A percentile compares a stretch with the other conserved stretches of the same genome.
Evolutionary conservation across 768 basidiomycete genomes (phyloP).

Genomic region (Epithele typhae): DNA sequence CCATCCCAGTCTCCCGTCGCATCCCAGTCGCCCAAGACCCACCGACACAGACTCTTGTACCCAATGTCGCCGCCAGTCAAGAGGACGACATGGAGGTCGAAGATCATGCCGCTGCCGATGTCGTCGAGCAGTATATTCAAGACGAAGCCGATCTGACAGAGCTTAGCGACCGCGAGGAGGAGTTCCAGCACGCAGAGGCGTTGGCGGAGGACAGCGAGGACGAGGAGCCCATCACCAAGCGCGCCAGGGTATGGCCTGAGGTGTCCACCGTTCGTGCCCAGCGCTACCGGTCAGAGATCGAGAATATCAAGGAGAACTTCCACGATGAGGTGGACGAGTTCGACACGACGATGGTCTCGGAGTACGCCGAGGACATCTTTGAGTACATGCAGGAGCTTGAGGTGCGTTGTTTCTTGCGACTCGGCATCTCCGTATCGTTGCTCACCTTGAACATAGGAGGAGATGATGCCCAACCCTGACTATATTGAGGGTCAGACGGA

Average conservation of each 20-base stretch:
- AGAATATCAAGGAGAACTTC: conserved; percentile 56
- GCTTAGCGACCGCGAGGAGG: conserved; percentile 18
- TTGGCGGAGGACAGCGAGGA: conserved; percentile 8
- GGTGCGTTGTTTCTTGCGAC: conserved; percentile 45
- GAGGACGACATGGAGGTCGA: conserved; percentile 61
- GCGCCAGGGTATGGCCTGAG: conserved; percentile 68
- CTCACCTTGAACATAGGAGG: conserved; percentile 47
- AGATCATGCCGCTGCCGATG: conserved; percentile 34
- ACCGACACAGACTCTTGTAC: conserved; percentile 2
- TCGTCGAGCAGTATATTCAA: conserved; percentile 40
- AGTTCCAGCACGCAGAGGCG: conserved; percentile 10
- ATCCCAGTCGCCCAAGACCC: conserved; percentile 28
- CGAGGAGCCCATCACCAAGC: conserved; percentile 26
- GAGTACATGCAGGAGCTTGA: conserved; percentile 93
- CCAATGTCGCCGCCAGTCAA: conserved; percentile 13
- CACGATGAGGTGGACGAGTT: conserved; percentile 70
- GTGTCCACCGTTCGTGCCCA: conserved; percentile 56
- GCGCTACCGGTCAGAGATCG: conserved; percentile 57
- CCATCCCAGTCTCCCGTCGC: conserved; percentile 35
- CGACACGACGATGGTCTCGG: conserved; percentile 95
- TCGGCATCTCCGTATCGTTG: conserved; percentile 1
- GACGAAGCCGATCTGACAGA: conserved; percentile 38
- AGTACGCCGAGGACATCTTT: conserved; percentile 98
- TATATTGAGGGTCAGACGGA: conserved; percentile 95
- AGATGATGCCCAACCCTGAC: conserved; percentile 84